phyloP scores from a whole-genome alignment of 768 basidiomycete genomes.

The Boletus tylopilopsis region DNA sequence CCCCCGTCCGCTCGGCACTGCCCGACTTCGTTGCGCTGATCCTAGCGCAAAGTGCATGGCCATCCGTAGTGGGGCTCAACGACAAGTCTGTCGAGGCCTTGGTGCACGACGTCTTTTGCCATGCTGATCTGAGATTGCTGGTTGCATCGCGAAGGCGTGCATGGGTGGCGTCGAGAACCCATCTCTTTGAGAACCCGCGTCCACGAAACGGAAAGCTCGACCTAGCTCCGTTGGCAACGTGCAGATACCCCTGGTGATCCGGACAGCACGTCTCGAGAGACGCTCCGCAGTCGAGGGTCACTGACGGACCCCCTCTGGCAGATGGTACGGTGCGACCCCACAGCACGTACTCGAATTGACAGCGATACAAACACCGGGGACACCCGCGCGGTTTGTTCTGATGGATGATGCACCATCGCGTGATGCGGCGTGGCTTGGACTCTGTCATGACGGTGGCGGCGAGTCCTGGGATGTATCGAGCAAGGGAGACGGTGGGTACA shows the following conservation, averaged over 20 bases:
- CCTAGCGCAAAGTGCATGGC: too few relatives aligned
- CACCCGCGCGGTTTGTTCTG: constrained; percentile 9
- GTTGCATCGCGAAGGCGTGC: neutral
- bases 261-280: constrained; percentile 5
- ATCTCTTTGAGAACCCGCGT: too few relatives aligned
- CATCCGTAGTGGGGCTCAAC: too few relatives aligned
- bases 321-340: too few relatives aligned
- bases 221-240: constrained; percentile 12
- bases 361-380: constrained; percentile 14
- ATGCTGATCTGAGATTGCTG: constrained; percentile 21
- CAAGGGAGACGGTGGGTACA: neutral
- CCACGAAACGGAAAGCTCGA: too few relatives aligned
- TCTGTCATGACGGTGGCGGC: constrained; percentile 18
- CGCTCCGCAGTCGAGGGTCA: constrained; percentile 1
- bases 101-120: neutral
- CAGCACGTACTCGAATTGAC: too few relatives aligned
- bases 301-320: too few relatives aligned
- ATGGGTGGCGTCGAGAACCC: too few relatives aligned
- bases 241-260: constrained; percentile 18
- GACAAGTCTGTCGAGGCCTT: neutral
- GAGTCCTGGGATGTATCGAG: constrained; percentile 16
- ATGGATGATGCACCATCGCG: constrained; percentile 7
- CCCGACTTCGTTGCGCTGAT: neutral
- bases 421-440: constrained; percentile 1
- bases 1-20: neutral